Evolutionary conservation across 805 yeast species (phyloP), one percentile per base, ranked within the genome.

Genomic region (Metschnikowia cubensis): DNA sequence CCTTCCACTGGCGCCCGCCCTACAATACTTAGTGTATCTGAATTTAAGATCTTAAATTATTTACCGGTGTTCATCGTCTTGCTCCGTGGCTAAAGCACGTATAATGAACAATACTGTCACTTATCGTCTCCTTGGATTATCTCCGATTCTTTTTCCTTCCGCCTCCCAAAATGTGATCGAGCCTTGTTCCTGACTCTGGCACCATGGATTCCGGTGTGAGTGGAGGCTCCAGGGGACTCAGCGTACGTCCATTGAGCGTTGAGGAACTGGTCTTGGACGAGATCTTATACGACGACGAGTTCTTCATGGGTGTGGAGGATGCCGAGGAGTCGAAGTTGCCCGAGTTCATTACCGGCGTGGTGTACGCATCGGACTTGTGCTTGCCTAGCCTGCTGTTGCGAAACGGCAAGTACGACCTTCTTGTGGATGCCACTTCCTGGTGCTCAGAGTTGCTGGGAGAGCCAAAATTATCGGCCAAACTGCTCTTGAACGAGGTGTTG

Each of bases 401-500:
- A 55, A 74, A 74, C 17, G 78, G 78, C 43, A 74, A 65, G 53
- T 74, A 74, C 6, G 76, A 71, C 45, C 69, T 58, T 47, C 66
- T 71, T 6, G 64, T 46, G 2, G 58, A 38, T 0, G 50, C 43
- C 14, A 46, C 51, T 10, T 58, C 54, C 15, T 43, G 55, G 6
- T 51, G 52, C n/a, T 58, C 59, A 15, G 48, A 29, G 22, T 52
- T 54, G 11, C 59, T 48, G 2, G 63, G 55, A 14, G 51, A 60
- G 6, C 74, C 73, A 31, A 70, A 68, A 21, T 88, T 81, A 54
- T 87, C 95, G 0, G 88, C 90, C 56, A 87, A 73, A 29, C 86
- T 78, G 18, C 85, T 83, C 62, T 84, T 84, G 74, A 89, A 89
- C 2, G 95, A 87, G 0, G 88, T 76, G 45, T 84, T 84, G 0